Evolutionary conservation across 345 rosid genomes (phyloP), one percentile per base, ranked within the genome.

Genomic region (Salix purpurea): DNA sequence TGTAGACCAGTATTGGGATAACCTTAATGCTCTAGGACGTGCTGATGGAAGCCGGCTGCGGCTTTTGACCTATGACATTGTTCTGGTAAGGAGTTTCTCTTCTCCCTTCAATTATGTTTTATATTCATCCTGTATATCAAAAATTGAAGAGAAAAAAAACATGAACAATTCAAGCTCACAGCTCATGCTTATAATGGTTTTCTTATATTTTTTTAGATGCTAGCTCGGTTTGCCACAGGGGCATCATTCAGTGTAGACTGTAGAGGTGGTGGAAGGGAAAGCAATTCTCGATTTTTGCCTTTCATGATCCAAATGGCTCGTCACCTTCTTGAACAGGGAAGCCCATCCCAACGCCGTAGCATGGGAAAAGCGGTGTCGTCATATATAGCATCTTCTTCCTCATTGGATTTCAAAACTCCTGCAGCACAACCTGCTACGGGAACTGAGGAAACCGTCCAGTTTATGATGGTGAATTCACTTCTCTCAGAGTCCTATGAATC

Each of bases 191-290:
- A 14, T 46, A 14, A 12, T 46, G 18, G 0, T 74, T 28, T n/a
- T 14, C 24, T 32, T 36, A 32, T 23, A 13, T 61, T 44, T 44
- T 44, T 81, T 19, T 73, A 93, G 99, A 96, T 96, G 98, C 86
- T 96, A 67, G 99, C 99, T 74, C 91, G 99, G 73, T 96, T 93
- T 82, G 99, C 99, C 21, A 96, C 98, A 2, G 99, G 99, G 54
- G 99, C 99, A 74, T 91, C 98, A 36, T 96, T 96, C 78, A 89
- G 91, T 69, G 88, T 84, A 24, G 99, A 96, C 50, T 6, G 94
- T 75, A 83, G 97, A 83, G 99, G 99, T 37, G 99, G 99, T 67
- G 99, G 99, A 82, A 88, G 91, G 81, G 99, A 96, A 84, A 93
- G 99, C 93, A 96, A 96, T 87, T 96, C 99, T 9, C 89, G 94